Evolutionary conservation across 1,284 basidiomycete species (phyloP), one percentile per base, ranked within the genome.

Genomic region (Prillingera fragicola): DNA sequence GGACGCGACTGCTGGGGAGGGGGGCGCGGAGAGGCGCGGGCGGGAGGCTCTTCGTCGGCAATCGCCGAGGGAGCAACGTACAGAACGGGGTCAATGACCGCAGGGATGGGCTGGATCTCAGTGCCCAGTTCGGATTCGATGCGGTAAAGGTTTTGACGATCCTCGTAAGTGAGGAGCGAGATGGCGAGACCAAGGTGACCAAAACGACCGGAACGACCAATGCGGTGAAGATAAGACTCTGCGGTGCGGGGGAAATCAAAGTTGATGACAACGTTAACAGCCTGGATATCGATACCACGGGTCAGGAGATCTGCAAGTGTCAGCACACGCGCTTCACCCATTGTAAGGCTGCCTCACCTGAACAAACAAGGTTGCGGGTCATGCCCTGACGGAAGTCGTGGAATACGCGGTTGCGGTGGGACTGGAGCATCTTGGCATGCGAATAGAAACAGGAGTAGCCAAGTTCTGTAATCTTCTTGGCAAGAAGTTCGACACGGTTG

Each of bases 371-470:
- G 74, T 97, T 98, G 59, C 94, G 85, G 76, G 92, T 97, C 44
- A 92, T 89, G 55, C 94, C 94, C 65, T 91, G 90, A 57, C 94
- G 84, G 81, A 98, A 98, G 73, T 98, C 94, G 75, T 98, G 95
- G 80, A 98, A 98, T 57, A 98, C 95, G 65, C 94, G 85, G 75
- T 98, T 98, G 54, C 95, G 89, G 72, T 97, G 90, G 26, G 85
- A 84, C 74, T 98, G 95, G 14, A 96, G 83, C 95, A 98, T 98
- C 76, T 95, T 95, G 42, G 94, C 95, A 70, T 98, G 94, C 44
- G 94, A 97, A 79, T 96, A 98, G 81, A 98, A 98, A 78, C 95
- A 98, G 38, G 92, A 97, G 74, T 98, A 98, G 59, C 95, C 95
- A 42, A 97, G 84, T 65, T 98, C 94, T 15, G 94, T 98, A 59